A percentile compares a stretch with the other conserved stretches of the same genome.
phyloP scores from a whole-genome alignment of 441 rosid genomes.

The Dalechampia spathulata region DNA sequence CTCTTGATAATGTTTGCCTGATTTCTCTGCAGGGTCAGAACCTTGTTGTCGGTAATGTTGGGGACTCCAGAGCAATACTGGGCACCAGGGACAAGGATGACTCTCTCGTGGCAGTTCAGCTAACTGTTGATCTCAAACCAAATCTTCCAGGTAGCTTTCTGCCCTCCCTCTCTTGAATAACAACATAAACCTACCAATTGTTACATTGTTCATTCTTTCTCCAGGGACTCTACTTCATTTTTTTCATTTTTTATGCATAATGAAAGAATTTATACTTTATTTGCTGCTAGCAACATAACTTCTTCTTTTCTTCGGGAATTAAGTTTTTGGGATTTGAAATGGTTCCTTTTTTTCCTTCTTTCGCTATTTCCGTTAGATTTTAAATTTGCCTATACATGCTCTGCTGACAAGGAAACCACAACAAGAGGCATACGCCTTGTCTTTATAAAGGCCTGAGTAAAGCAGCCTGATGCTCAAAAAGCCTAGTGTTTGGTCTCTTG shows the following conservation, averaged over 20 bases:
- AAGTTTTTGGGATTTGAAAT: background rate
- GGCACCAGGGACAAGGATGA: conserved; percentile 69
- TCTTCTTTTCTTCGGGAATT: too few relatives aligned
- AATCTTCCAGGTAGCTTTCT: conserved; percentile 73
- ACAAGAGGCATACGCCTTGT: too few relatives aligned
- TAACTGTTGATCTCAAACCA: conserved; percentile 95
- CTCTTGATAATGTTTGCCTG: conserved; percentile 6
- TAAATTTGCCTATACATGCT: background rate
- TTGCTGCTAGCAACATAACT: too few relatives aligned
- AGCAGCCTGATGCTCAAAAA: background rate
- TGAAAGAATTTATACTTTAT: too few relatives aligned
- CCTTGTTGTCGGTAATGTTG: conserved; percentile 88
- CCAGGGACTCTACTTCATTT: background rate
- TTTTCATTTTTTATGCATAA: background rate
- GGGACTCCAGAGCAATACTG: conserved; percentile 91
- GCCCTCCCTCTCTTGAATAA: background rate
- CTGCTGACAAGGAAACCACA: background rate
- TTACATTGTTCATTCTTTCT: background rate
- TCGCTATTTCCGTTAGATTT: background rate
- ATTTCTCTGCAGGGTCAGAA: conserved; percentile 48
- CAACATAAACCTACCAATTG: background rate
- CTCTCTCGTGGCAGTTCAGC: conserved; percentile 70
- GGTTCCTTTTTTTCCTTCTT: too few relatives aligned
- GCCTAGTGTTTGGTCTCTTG: background rate
- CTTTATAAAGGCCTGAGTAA: background rate